Base-by-base conservation (phyloP, 2,329 filamentous ascomycete genomes). In the Clarireedia hainanense region DNA sequence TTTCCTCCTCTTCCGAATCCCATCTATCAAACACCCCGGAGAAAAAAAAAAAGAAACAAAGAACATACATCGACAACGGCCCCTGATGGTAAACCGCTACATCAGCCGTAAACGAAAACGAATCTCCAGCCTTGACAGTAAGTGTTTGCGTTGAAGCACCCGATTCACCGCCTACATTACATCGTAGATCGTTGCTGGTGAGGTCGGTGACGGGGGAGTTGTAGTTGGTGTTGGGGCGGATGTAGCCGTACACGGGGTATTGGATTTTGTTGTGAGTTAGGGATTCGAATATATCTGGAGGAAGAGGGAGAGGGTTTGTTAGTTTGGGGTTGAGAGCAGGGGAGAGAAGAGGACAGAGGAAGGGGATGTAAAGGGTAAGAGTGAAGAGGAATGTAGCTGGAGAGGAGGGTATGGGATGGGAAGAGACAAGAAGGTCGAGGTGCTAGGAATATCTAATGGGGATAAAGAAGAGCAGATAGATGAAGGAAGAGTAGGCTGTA, bases 61-160 rank as follows among this genome's bases (percentile, higher is more conserved):
- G 15, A 15, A 51, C 56, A 30, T 47, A 66, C 58, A 71, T 65
- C 0, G 63, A 66, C 12, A 69, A 52, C n/a, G 69, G 66, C 2
- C 70, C 70, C 20, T 70, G 61, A 49, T 72, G 70, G 47, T 68
- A 68, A 6, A 69, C 64, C 12, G 60, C 58, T 9, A 61, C 72
- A 43, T 77, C 77, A 4, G 76, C 72, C 55, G 74, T 74, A 58
- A 78, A 76, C 2, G 68, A 66, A 62, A 77, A 71, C 5, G 74
- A 72, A 63, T 73, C 69, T 17, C 73, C 74, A 47, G 64, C 66
- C 26, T 66, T 64, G 14, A 69, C 68, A 3, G 67, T 63, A 14
- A 66, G 67, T 1, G 64, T 64, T 3, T 58, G 34, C 5, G 65
- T 62, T 27, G 53, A 54, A 15, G 40, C 57, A 20, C 63, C 58